Percentiles rank a stretch among this genome's conserved stretches.
Evolutionary conservation across 2,329 filamentous ascomycete species (phyloP).

Genomic region (Colletotrichum zoysiae): DNA sequence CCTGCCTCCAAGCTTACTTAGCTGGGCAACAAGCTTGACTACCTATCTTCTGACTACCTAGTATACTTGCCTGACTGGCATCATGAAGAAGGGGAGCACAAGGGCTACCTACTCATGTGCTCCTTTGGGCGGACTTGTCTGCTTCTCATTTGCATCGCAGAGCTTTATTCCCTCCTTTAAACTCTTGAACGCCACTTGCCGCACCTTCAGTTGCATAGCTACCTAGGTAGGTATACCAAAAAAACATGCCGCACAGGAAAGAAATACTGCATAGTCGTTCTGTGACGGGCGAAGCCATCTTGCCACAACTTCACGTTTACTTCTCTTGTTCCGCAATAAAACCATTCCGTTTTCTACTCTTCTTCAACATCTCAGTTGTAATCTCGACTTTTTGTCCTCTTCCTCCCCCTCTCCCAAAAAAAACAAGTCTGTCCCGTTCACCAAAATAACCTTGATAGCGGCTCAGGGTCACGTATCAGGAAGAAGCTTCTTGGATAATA

Average conservation of each 20-base stretch:
- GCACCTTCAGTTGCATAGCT: background rate
- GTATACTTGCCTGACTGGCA: background rate
- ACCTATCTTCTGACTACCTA: background rate
- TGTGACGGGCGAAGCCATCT: background rate
- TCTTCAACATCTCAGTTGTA: background rate
- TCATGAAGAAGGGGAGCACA: background rate
- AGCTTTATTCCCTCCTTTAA: constrained; percentile 1
- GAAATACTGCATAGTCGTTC: background rate
- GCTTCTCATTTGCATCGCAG: background rate
- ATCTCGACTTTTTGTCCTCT: background rate
- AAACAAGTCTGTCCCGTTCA: background rate
- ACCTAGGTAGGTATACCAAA: too few relatives aligned
- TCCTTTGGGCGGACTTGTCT: background rate
- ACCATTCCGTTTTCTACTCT: background rate
- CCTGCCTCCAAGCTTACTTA: background rate
- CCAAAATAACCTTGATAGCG: background rate
- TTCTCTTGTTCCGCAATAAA: background rate
- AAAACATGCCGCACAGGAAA: background rate
- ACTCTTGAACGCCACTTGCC: background rate
- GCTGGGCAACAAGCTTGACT: background rate
- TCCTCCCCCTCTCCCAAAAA: too few relatives aligned
- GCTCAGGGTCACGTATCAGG: background rate
- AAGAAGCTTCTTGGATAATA: background rate
- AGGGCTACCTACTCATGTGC: background rate
- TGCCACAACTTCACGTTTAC: background rate